Conservation (phyloP, 1,284 basidiomycete species). For the Leccinum fuscescens region DNA sequence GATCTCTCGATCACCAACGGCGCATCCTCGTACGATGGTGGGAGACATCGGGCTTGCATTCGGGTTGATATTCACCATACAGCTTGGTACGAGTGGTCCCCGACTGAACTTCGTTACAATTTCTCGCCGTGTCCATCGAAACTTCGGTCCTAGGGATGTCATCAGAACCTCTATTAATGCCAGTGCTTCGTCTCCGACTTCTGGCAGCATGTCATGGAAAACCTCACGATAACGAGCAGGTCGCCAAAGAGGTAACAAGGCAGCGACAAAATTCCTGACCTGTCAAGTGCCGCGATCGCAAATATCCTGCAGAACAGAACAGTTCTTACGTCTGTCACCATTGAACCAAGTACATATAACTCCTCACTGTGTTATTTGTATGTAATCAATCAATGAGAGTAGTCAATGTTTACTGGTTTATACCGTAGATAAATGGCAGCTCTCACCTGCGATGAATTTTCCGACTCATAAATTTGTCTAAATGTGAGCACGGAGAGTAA, state of each 20-base stretch:
- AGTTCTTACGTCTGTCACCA: neutral
- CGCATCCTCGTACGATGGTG: conserved; percentile 10
- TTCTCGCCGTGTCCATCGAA: neutral
- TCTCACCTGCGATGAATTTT: neutral
- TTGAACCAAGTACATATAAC: neutral
- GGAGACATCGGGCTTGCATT: neutral
- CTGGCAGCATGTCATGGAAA: neutral
- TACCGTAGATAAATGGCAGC: neutral
- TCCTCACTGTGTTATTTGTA: neutral
- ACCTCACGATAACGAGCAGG: conserved; percentile 5
- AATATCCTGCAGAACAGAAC: neutral
- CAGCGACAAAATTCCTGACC: neutral
- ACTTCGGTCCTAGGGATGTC: no score
- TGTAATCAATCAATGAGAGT: neutral
- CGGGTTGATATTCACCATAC: conserved; percentile 1
- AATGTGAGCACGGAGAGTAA: neutral
- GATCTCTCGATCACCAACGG: conserved; percentile 11
- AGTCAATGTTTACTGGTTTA: neutral
- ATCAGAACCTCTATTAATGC: neutral
- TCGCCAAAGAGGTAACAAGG: conserved; percentile 1
- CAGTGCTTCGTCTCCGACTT: neutral
- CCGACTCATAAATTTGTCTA: neutral
- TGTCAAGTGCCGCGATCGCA: neutral
- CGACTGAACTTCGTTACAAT: conserved; percentile 1
- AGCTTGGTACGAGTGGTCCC: conserved; percentile 16